Evolutionary conservation across 768 basidiomycete species (phyloP).

Genomic region (Lentinula sp.): DNA sequence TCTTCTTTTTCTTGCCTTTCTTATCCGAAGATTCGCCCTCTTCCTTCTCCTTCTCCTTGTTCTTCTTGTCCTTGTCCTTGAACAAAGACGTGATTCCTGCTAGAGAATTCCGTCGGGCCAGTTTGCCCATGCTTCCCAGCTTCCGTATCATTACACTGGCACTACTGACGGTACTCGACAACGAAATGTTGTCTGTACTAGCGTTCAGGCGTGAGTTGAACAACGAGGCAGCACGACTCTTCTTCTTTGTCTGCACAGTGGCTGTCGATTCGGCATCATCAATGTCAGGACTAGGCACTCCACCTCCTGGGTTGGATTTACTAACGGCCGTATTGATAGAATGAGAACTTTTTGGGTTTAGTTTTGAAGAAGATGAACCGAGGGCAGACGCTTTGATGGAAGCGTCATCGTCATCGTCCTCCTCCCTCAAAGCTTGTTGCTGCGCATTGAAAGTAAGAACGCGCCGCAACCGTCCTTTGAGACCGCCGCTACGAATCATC

Average conservation of each 20-base stretch:
- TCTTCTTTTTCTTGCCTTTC: conserved; percentile 45
- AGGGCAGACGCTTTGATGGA: conserved; percentile 31
- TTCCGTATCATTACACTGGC: conserved; percentile 97
- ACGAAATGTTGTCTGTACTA: conserved; percentile 91
- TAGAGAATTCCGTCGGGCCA: conserved; percentile 83
- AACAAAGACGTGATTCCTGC: conserved; percentile 91
- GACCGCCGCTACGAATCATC: conserved; percentile 50
- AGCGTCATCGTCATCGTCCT: conserved; percentile 35
- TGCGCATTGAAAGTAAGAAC: conserved; percentile 62
- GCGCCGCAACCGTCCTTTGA: conserved; percentile 73
- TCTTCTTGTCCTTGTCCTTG: conserved; percentile 68
- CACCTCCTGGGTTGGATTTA: conserved; percentile 15
- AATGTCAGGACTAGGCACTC: conserved; percentile 20
- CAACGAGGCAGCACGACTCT: conserved; percentile 62
- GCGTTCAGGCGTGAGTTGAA: conserved; percentile 88
- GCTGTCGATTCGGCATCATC: conserved; percentile 37
- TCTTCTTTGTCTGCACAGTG: conserved; percentile 59
- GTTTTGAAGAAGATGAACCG: conserved; percentile 19
- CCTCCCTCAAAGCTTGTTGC: conserved; percentile 48
- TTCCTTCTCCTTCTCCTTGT: conserved; percentile 48
- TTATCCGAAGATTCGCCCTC: conserved; percentile 30
- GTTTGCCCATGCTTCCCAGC: conserved; percentile 84
- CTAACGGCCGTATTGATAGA: conserved; percentile 22
- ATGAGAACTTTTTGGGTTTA: conserved; percentile 26
- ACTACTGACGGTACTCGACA: conserved; percentile 89